Conservation (phyloP, 495 filamentous ascomycete species). For the Penicillium subrubescens region DNA sequence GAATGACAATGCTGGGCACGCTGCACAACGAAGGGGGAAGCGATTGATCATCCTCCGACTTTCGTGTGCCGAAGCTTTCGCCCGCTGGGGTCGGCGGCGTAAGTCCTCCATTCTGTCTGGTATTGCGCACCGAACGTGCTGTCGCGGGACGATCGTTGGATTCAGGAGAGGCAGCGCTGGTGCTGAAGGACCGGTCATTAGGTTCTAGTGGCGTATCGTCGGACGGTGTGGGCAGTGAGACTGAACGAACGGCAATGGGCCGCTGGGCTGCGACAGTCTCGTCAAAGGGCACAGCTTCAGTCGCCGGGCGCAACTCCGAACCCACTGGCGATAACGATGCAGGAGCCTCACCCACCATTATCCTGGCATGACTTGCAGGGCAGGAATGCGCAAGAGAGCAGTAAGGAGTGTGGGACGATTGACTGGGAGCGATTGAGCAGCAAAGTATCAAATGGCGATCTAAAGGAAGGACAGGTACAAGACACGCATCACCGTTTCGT, state of each 20-base stretch:
- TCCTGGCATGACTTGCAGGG: constrained; percentile 45
- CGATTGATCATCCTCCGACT: constrained; percentile 19
- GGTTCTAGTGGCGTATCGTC: constrained; percentile 29
- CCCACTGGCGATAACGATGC: constrained; percentile 36
- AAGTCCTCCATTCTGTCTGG: constrained; percentile 16
- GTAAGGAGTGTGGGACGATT: constrained; percentile 5
- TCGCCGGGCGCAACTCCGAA: constrained; percentile 31
- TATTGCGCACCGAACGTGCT: constrained; percentile 15
- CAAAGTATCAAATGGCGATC: background rate
- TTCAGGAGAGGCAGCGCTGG: constrained; percentile 31
- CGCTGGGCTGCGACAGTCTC: constrained; percentile 28
- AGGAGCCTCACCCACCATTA: constrained; percentile 42
- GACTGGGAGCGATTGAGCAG: constrained; percentile 5
- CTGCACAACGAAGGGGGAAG: constrained; percentile 36
- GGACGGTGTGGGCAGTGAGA: constrained; percentile 32
- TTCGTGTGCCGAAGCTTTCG: constrained; percentile 16
- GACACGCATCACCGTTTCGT: constrained; percentile 22
- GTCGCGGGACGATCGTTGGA: constrained; percentile 24
- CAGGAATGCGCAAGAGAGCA: constrained; percentile 5
- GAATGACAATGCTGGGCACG: constrained; percentile 48
- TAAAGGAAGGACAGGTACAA: constrained; percentile 15
- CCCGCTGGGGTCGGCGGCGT: constrained; percentile 12
- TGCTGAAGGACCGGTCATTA: constrained; percentile 33
- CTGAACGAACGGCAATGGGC: constrained; percentile 31
- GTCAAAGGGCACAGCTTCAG: constrained; percentile 33